Evolutionary conservation across 2,329 filamentous ascomycete genomes (phyloP).

Genomic region (Xylariaceae sp.): DNA sequence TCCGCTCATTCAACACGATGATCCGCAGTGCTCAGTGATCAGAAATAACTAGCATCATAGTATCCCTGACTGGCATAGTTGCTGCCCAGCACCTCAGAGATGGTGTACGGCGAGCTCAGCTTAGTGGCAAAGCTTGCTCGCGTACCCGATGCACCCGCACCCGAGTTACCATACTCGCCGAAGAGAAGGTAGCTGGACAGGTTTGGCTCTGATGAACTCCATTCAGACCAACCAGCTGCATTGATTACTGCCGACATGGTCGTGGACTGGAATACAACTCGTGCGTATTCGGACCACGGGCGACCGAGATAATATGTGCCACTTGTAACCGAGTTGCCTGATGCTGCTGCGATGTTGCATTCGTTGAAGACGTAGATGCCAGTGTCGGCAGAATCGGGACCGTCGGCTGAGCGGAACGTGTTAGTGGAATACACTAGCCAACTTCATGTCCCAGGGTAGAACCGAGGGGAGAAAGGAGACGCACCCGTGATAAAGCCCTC

Average conservation of each 20-base stretch:
- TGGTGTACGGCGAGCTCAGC: slow-evolving; percentile 33
- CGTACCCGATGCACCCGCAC: slow-evolving; percentile 50
- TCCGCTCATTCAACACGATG: background rate
- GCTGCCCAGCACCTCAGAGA: slow-evolving; percentile 25
- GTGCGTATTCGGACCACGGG: slow-evolving; percentile 43
- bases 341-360: slow-evolving; percentile 25
- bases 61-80: slow-evolving; percentile 17
- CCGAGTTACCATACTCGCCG: slow-evolving; percentile 57
- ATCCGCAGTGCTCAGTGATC: background rate
- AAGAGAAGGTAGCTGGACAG: slow-evolving; percentile 52
- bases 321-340: slow-evolving; percentile 31
- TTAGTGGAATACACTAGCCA: background rate
- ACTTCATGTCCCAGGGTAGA: too few species aligned
- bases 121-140: slow-evolving; percentile 42
- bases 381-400: slow-evolving; percentile 31
- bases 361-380: slow-evolving; percentile 20
- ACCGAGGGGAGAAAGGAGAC: too few species aligned
- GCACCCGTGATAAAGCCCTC: slow-evolving; percentile 40
- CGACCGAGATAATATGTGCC: slow-evolving; percentile 46
- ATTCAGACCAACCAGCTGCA: slow-evolving; percentile 52
- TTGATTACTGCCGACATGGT: slow-evolving; percentile 54
- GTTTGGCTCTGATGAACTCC: slow-evolving; percentile 44
- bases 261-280: slow-evolving; percentile 46
- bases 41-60: slow-evolving; percentile 20
- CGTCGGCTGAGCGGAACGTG: slow-evolving; percentile 33